Evolutionary conservation across 148 eudicot genomes (phyloP).

Genomic region (Rhododendron ovatum): DNA sequence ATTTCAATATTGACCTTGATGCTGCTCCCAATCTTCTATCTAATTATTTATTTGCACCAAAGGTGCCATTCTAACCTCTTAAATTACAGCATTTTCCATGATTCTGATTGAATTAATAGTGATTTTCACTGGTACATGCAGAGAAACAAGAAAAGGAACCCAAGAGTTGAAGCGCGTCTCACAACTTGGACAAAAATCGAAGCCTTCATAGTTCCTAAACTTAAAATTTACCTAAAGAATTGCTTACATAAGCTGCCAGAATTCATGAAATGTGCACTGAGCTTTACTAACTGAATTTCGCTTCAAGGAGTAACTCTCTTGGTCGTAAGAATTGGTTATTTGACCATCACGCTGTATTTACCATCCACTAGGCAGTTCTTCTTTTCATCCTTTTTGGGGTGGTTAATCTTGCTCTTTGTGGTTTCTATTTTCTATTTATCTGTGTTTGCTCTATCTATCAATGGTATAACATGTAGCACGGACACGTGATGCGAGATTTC

Average conservation of each 20-base stretch:
- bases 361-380: background rate
- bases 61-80: conserved; percentile 38
- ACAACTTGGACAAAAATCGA: conserved; percentile 50
- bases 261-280: background rate
- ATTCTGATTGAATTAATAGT: background rate
- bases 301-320: background rate
- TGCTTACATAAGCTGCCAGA: background rate
- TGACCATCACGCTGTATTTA: background rate
- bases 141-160: conserved; percentile 69
- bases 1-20: conserved; percentile 66
- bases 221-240: background rate
- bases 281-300: background rate
- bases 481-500: background rate
- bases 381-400: background rate
- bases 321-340: background rate
- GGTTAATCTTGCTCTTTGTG: background rate
- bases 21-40: conserved; percentile 92
- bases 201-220: conserved; percentile 55
- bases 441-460: background rate
- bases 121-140: conserved; percentile 25
- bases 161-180: conserved; percentile 74
- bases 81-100: background rate
- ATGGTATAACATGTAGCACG: background rate
- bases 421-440: background rate
- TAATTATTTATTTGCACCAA: conserved; percentile 74